Percentiles rank a stretch among this genome's conserved stretches.
These are phyloP conservation scores for Eugenia klotzschiana DNA, from an alignment of 441 rosid genomes.

Conservation along the genomic window DNA sequence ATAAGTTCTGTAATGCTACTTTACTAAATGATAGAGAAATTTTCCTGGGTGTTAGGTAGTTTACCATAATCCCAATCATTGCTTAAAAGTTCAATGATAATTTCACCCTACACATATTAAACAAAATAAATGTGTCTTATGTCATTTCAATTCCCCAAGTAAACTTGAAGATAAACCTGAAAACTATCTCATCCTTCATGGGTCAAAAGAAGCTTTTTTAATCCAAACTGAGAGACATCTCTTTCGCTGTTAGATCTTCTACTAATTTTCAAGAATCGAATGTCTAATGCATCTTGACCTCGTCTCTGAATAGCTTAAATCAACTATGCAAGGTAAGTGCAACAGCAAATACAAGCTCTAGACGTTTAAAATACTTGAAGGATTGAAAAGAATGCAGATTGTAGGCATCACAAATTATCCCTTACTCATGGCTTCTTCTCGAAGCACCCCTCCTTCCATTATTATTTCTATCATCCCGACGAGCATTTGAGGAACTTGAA, in stretches of 20 bases:
- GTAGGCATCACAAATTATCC: background rate
- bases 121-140: background rate
- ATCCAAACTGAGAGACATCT: background rate
- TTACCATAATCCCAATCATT: background rate
- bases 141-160: background rate
- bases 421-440: constrained; percentile 58
- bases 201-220: background rate
- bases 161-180: background rate
- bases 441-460: constrained; percentile 38
- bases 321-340: background rate
- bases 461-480: constrained; percentile 32
- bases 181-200: background rate
- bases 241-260: background rate
- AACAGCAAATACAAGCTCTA: background rate
- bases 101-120: background rate
- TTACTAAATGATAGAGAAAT: background rate
- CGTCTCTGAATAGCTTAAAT: background rate
- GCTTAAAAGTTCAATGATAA: background rate
- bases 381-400: background rate
- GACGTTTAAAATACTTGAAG: background rate
- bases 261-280: background rate
- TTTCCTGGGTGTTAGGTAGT: background rate
- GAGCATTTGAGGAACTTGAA: constrained; percentile 24
- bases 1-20: background rate
- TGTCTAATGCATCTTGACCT: background rate